Base-by-base conservation (phyloP, 306 rosid genomes). In the Pyrus communis region DNA sequence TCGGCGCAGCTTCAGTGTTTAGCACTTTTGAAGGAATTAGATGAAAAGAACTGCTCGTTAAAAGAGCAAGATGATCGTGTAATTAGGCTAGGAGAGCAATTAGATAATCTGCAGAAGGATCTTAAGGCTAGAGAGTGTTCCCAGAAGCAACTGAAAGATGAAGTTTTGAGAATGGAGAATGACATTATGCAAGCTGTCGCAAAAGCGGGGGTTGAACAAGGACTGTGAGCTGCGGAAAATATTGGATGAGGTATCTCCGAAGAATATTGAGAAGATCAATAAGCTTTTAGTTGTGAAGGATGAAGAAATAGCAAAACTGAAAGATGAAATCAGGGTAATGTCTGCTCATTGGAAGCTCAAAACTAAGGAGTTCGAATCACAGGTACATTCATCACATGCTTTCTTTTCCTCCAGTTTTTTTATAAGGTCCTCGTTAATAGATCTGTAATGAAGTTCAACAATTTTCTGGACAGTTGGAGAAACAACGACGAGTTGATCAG, bases 341-440 rank as follows among this genome's bases (percentile, higher is more conserved):
- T 88, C 96, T 66, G 84, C 88, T 81, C 93, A 93, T 76, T 96
- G 98, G 98, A 96, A 85, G 84, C 91, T 83, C 54, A 96, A 89
- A 84, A 96, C 99, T 27, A 89, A 91, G 84, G 99, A 96, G 77
- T 84, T 91, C 82, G 99, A 96, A 82, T 87, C 97, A 75, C 98
- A 96, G 91, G 99, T 96, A 87, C 73, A 73, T 33, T 30, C 74
- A 23, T 62, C 79, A 46, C 35, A 11, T 75, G 67, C 72, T 55
- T 74, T 46, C 2, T 58, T 61, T 28, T 7, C 27, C 21, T 33
- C 74, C 62, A 43, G 63, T 45, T 42, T 45, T 33, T 40, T 68
- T 69, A 61, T n/a, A 35, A 75, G 14, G 54, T 25, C 67, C 55
- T 75, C 35, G n/a, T 59, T 82, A 22, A 57, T 70, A 22, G 68